A percentile compares a stretch with the other conserved stretches of the same genome.
phyloP scores from a whole-genome alignment of 2,329 filamentous ascomycete genomes.

The Claviceps sp. region DNA sequence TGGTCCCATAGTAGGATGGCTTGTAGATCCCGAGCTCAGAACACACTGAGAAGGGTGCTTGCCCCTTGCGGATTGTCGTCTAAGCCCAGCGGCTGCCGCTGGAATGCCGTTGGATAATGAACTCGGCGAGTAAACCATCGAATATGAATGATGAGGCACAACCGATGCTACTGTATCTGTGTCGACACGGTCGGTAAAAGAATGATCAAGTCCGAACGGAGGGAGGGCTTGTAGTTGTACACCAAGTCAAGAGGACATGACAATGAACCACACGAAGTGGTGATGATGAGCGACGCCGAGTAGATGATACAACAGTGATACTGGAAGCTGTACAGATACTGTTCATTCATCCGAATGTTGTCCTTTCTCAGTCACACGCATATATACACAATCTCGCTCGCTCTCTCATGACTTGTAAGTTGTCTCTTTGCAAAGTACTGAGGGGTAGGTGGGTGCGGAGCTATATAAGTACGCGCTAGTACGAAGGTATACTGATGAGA shows the following conservation, averaged over 20 bases:
- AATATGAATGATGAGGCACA: neutral
- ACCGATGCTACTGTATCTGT: neutral
- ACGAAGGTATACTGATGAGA: neutral
- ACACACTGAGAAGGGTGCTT: neutral
- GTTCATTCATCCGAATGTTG: neutral
- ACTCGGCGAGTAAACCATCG: neutral
- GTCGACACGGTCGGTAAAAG: neutral
- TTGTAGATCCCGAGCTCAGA: neutral
- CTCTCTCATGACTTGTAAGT: neutral
- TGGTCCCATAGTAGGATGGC: constrained; percentile 3
- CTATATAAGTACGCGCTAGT: neutral
- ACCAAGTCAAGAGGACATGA: neutral
- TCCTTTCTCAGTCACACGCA: neutral
- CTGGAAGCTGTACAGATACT: neutral
- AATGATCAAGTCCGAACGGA: neutral
- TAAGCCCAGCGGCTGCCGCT: neutral
- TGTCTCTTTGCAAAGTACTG: neutral
- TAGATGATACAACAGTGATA: too few species aligned
- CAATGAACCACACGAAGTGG: neutral
- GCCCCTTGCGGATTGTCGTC: neutral
- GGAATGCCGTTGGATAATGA: neutral
- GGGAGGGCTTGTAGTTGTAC: neutral
- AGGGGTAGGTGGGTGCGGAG: neutral
- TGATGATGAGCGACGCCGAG: neutral
- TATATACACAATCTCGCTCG: neutral